Evolutionary conservation across 352 stramenopile species (phyloP), one percentile per base, ranked within the genome.

Genomic region (Globisporangium echinulatum): DNA sequence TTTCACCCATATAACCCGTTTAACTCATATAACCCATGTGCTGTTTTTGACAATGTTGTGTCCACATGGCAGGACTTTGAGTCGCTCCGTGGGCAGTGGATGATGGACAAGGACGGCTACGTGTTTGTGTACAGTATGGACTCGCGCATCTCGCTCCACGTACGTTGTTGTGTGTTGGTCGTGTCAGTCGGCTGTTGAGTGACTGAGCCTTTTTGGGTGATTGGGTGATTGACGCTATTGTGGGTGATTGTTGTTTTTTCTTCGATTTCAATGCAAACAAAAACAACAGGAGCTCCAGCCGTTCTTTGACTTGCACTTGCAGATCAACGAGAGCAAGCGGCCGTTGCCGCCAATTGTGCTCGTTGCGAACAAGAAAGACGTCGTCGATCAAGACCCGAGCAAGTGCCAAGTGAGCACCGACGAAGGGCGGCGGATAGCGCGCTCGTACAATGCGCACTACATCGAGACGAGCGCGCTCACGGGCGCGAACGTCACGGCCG

Each of bases 61-160:
- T 33, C 2, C 25, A 33, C 25, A 33, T 33, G 25, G 25, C 55
- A 87, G 75, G 87, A 96, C 58, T 97, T 96, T 76, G 86, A 94
- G 63, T 92, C 82, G 57, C 64, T 97, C 38, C 75, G 88, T 55
- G 82, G 79, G 17, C 85, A 94, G 65, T 96, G 86, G 82, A 96
- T 96, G 85, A 94, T 94, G 82, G 86, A 93, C 70, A 95, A 95
- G 63, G 82, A 95, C 71, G 86, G 82, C 63, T 95, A 95, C 66
- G 82, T 95, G 59, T 96, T 96, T 81, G 87, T 96, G 57, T 96
- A 94, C 72, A 90, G 78, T 71, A 92, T 96, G 79, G 82, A 94
- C 72, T 93, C 84, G 61, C 77, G 83, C 46, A 87, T 89, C 66
- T 93, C 82, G 59, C 75, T 96, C 47, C 82, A 94, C 65, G 82